Evolutionary conservation across 192 early-diverging fungal species (phyloP).

Genomic region (Podila verticillata): DNA sequence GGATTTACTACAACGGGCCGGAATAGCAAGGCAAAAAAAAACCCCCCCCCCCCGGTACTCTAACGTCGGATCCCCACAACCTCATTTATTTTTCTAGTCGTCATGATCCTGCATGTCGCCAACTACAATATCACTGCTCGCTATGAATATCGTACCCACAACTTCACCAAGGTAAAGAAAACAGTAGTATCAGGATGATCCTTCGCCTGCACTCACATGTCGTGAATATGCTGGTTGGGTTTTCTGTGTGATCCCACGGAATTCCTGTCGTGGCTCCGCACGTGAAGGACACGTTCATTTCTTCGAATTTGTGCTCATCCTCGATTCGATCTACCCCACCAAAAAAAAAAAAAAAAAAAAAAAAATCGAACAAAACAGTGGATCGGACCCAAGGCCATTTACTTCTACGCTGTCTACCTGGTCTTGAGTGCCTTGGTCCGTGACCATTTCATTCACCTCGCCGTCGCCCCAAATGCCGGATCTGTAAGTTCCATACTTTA

Average conservation of each 20-base stretch:
- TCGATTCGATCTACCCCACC: constrained; percentile 9
- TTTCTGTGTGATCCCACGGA: not conserved
- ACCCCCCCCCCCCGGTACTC: not conserved
- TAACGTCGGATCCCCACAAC: not conserved
- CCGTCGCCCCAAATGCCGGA: constrained; percentile 56
- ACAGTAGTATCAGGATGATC: too few species aligned
- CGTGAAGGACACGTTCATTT: not conserved
- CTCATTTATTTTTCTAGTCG: constrained; percentile 1
- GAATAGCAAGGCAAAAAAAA: too few species aligned
- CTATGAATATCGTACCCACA: constrained; percentile 36
- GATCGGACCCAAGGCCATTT: constrained; percentile 61
- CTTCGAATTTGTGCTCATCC: too few species aligned
- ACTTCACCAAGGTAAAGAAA: constrained; percentile 35
- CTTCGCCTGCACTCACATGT: not conserved
- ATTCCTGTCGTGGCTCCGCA: not conserved
- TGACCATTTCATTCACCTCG: constrained; percentile 65
- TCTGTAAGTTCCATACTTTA: constrained; percentile 45
- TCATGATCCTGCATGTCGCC: constrained; percentile 45
- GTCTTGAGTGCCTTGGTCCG: constrained; percentile 60
- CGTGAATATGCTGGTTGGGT: too few species aligned
- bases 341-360: constrained; percentile 13
- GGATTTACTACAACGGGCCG: too few species aligned
- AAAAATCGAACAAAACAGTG: constrained; percentile 17
- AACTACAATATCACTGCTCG: constrained; percentile 48
- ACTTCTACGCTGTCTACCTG: constrained; percentile 65